These are phyloP conservation scores for Calvatia gigantea DNA, from an alignment of 768 basidiomycete genomes.

Conservation along the genomic window DNA sequence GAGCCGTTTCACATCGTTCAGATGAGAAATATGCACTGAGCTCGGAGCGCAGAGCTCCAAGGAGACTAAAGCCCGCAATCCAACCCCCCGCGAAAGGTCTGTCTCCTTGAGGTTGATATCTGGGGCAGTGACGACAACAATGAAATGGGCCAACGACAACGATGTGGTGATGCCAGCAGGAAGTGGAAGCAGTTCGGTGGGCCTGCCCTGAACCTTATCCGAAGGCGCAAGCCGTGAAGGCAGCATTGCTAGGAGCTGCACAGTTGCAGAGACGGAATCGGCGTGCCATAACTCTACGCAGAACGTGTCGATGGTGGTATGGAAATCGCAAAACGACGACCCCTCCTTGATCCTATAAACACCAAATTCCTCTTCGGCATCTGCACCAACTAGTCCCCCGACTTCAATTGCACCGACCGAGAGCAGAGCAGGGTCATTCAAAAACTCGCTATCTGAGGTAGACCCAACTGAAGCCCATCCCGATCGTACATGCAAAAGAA, in stretches of 20 bases:
- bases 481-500: slow-evolving; percentile 50
- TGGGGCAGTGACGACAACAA: slow-evolving; percentile 68
- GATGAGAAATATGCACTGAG: slow-evolving; percentile 32
- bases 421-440: slow-evolving; percentile 48
- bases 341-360: slow-evolving; percentile 28
- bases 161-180: slow-evolving; percentile 55
- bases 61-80: slow-evolving; percentile 50
- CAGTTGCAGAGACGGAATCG: slow-evolving; percentile 28
- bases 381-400: slow-evolving; percentile 48
- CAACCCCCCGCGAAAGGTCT: slow-evolving; percentile 67
- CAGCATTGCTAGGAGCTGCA: slow-evolving; percentile 41
- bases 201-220: slow-evolving; percentile 1
- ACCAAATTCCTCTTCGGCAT: slow-evolving; percentile 35
- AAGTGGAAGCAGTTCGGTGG: slow-evolving; percentile 23
- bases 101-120: slow-evolving; percentile 77
- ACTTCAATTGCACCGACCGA: slow-evolving; percentile 58
- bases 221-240: slow-evolving; percentile 20
- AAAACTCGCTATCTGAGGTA: slow-evolving; percentile 33
- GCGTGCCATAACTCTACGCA: slow-evolving; percentile 31
- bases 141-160: slow-evolving; percentile 56
- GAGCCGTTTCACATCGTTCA: slow-evolving; percentile 32
- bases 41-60: slow-evolving; percentile 54
- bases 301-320: slow-evolving; percentile 21
- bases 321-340: slow-evolving; percentile 20
- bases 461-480: slow-evolving; percentile 24